Percentiles rank a stretch among this genome's conserved stretches.
Evolutionary conservation across 169 alveolate genomes (phyloP).

Genomic region (Cystoisospora suis): DNA sequence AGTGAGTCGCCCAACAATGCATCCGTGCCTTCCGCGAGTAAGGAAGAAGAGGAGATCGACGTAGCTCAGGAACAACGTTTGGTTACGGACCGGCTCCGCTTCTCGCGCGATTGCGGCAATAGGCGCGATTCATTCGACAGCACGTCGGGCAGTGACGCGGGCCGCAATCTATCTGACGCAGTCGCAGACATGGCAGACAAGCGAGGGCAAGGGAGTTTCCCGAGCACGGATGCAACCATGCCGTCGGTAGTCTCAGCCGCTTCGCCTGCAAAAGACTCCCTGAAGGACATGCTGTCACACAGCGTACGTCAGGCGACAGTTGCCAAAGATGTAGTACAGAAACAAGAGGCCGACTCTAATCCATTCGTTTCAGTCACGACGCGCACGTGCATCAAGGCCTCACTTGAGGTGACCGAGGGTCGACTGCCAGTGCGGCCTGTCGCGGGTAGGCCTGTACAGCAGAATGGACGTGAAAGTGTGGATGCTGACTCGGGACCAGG

Average conservation of each 20-base stretch:
- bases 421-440: no score
- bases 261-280: not conserved
- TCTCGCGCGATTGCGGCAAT: no score
- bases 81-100: no score
- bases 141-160: not conserved
- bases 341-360: not conserved
- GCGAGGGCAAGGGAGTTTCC: not conserved
- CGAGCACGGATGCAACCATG: no score
- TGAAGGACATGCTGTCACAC: not conserved
- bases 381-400: no score
- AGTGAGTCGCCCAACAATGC: not conserved
- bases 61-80: not conserved
- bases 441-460: no score
- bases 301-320: not conserved
- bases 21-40: not conserved
- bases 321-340: not conserved
- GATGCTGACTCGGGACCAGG: no score
- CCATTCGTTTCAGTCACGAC: no score
- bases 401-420: no score
- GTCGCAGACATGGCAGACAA: conserved; percentile 5
- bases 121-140: no score
- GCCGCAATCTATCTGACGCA: not conserved
- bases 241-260: not conserved
- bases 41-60: not conserved
- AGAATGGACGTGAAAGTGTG: no score